Evolutionary conservation across 345 rosid genomes (phyloP), one percentile per base, ranked within the genome.

Genomic region (Combretum micranthum): DNA sequence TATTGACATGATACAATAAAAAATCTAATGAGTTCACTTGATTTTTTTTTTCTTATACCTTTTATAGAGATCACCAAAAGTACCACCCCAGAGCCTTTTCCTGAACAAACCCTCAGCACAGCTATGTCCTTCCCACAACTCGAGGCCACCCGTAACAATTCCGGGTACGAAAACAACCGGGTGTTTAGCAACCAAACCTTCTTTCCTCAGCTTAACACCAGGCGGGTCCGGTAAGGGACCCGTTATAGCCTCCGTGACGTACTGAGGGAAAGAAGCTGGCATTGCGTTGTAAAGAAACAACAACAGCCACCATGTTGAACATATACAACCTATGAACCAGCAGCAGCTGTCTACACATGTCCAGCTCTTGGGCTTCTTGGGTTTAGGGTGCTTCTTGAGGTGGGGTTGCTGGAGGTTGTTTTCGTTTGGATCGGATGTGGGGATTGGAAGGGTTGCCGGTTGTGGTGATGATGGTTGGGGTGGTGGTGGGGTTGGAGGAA

Each of bases 161-260:
- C 91, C 91, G 19, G 91, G 85, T 18, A 84, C 91, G 54, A 84
- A 84, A 4, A 84, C 83, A 58, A 84, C 85, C 19, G 91, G 91
- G 21, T 84, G 91, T 62, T 74, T 70, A 47, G 59, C 83, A 57
- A 39, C 49, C 59, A 81, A 57, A 15, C 91, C 91, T 64, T 84
- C 91, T 65, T 81, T 81, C 60, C 49, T 59, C 72, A 81, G 51
- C 60, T 84, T 84, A 15, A 84, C 72, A 1, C 90, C 87, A 1
- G 90, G 90, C 43, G 84, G 83, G 68, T 84, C 90, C 32, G 83
- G 79, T 55, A 74, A 10, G 16, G 82, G 87, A 14, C 91, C 87
- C 20, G 79, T 79, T 32, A 84, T 75, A 23, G 77, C 83, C 79
- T 84, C 83, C 58, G 91, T 79, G 43, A 84, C 85, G 74, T 75